A percentile compares a stretch with the other conserved stretches of the same genome.
Evolutionary conservation across 768 basidiomycete species (phyloP).

Genomic region (Leccinellum albellum): DNA sequence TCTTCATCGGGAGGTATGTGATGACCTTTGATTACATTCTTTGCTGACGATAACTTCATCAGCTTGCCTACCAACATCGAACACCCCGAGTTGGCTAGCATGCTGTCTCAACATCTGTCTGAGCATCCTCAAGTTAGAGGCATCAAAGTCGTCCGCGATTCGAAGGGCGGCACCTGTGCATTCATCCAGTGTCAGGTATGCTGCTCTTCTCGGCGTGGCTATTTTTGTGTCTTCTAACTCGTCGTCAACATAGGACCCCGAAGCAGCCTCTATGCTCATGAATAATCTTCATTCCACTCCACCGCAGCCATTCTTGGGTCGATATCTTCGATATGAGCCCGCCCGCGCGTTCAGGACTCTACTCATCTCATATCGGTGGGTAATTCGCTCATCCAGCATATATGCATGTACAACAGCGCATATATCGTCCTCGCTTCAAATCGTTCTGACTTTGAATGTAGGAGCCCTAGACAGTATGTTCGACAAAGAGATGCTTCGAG

Average conservation of each 20-base stretch:
- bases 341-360: conserved; percentile 75
- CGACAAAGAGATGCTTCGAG: conserved; percentile 15
- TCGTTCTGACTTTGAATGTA: conserved; percentile 9
- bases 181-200: conserved; percentile 83
- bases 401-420: conserved; percentile 18
- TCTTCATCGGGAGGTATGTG: conserved; percentile 78
- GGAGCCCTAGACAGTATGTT: conserved; percentile 22
- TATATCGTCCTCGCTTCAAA: too few relatives aligned
- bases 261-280: conserved; percentile 56
- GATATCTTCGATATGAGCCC: conserved; percentile 70
- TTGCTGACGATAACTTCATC: conserved; percentile 9
- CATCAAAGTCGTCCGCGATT: conserved; percentile 70
- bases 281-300: conserved; percentile 51
- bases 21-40: background rate
- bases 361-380: conserved; percentile 70
- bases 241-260: conserved; percentile 43
- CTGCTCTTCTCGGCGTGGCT: background rate
- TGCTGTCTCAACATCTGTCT: conserved; percentile 65
- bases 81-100: conserved; percentile 53
- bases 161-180: conserved; percentile 75
- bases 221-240: background rate
- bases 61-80: conserved; percentile 73
- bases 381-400: conserved; percentile 3
- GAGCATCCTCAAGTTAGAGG: conserved; percentile 61
- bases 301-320: conserved; percentile 66